These are phyloP conservation scores for Solanum appendiculatum DNA, from an alignment of 257 asterid genomes.

Conservation along the genomic window DNA sequence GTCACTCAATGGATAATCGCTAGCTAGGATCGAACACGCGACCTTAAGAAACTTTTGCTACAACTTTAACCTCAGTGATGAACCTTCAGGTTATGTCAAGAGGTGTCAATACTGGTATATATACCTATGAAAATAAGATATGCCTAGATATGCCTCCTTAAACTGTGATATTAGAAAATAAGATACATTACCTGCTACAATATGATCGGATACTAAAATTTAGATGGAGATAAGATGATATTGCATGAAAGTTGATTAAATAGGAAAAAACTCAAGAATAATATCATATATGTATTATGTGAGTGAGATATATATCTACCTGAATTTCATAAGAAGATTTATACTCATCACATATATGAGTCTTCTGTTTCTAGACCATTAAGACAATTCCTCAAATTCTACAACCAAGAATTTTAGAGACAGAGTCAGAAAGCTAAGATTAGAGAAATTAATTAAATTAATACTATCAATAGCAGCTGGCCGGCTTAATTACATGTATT, in stretches of 20 bases:
- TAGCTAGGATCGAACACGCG: background rate
- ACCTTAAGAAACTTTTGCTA: background rate
- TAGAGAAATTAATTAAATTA: background rate
- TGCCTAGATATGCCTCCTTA: background rate
- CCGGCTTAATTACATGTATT: background rate
- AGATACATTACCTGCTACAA: background rate
- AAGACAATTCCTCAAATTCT: background rate
- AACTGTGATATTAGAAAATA: background rate
- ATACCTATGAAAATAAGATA: no score
- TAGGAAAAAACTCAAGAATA: background rate
- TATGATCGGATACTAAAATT: background rate
- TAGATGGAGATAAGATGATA: background rate
- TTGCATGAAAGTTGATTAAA: background rate
- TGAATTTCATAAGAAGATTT: background rate
- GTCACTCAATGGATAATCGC: background rate
- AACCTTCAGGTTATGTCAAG: background rate
- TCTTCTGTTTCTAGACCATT: background rate
- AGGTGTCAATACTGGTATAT: background rate
- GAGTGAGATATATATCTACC: background rate
- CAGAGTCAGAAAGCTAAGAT: background rate
- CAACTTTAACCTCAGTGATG: background rate
- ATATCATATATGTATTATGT: background rate
- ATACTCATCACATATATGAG: background rate
- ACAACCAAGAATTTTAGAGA: background rate
- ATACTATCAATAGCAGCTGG: background rate